A percentile compares a stretch with the other conserved stretches of the same genome.
Conservation (phyloP, 31 red algal species). For the Odonthalia washingtoniensis region DNA sequence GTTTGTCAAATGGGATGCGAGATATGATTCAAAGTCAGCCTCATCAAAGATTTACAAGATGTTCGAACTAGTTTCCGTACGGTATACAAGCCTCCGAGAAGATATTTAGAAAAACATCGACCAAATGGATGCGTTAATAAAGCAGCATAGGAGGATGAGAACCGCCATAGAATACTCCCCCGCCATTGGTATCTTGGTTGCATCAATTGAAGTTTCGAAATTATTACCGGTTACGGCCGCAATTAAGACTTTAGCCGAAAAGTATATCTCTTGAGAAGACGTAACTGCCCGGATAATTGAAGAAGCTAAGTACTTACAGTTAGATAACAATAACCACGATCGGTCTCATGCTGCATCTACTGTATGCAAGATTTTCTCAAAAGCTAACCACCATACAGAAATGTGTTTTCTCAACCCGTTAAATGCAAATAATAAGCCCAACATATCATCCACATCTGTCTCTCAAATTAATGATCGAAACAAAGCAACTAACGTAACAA, state of each 20-base stretch:
- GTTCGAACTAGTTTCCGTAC: slow-evolving; percentile 2
- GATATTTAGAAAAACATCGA: slow-evolving; percentile 15
- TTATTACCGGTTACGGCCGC: slow-evolving; percentile 47
- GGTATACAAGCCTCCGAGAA: neutral
- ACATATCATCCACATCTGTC: too few species aligned
- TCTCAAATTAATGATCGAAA: too few species aligned
- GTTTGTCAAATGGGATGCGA: slow-evolving; percentile 2
- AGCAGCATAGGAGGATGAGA: slow-evolving; percentile 21
- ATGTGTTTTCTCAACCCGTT: too few species aligned
- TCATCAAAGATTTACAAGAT: slow-evolving; percentile 36
- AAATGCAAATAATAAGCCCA: too few species aligned
- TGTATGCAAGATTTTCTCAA: too few species aligned
- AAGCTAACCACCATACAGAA: too few species aligned
- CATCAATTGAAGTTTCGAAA: slow-evolving; percentile 22
- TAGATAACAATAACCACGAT: too few species aligned
- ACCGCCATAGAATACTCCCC: slow-evolving; percentile 1
- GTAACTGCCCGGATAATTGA: slow-evolving; percentile 34
- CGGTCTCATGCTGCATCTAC: too few species aligned
- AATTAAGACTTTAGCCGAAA: slow-evolving; percentile 56
- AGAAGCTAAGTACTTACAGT: too few species aligned
- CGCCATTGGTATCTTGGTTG: too few species aligned
- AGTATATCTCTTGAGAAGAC: slow-evolving; percentile 32
- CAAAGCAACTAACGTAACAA: too few species aligned
- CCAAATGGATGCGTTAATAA: slow-evolving; percentile 3
- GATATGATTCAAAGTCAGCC: slow-evolving; percentile 38